Conservation (phyloP, 495 filamentous ascomycete genomes). For the Neurospora pannonica region DNA sequence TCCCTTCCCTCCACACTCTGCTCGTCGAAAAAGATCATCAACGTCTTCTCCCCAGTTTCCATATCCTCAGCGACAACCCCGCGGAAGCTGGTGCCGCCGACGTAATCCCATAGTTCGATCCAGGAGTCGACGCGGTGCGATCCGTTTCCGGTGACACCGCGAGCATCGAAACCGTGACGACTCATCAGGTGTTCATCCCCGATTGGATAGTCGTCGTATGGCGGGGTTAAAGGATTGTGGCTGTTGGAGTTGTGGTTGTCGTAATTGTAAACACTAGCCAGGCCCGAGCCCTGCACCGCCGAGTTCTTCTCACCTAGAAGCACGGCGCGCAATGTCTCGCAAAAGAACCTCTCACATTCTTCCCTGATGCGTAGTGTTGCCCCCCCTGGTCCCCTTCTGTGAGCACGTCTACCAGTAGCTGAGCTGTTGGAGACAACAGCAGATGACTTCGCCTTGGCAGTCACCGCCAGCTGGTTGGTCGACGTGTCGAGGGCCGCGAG, state of each 20-base stretch:
- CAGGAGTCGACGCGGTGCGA: conserved; percentile 32
- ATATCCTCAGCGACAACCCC: conserved; percentile 63
- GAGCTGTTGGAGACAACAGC: conserved; percentile 17
- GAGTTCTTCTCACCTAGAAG: conserved; percentile 90
- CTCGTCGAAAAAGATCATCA: conserved; percentile 84
- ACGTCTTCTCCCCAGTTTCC: conserved; percentile 47
- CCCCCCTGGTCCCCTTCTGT: conserved; percentile 59
- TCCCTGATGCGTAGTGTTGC: conserved; percentile 90
- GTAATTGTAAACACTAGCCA: conserved; percentile 55
- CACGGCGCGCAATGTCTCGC: conserved; percentile 79
- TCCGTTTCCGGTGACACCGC: conserved; percentile 2
- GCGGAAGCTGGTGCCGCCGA: conserved; percentile 68
- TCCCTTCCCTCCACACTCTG: conserved; percentile 52
- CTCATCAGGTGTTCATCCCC: conserved; percentile 11
- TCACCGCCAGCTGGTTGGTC: conserved; percentile 51
- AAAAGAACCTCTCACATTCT: conserved; percentile 99
- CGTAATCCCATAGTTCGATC: conserved; percentile 87
- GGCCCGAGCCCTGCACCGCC: conserved; percentile 60
- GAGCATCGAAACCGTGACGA: background rate
- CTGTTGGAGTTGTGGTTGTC: conserved; percentile 12
- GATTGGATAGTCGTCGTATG: conserved; percentile 26
- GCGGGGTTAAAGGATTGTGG: conserved; percentile 23
- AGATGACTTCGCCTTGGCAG: conserved; percentile 35
- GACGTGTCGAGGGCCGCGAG: conserved; percentile 51
- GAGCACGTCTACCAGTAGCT: conserved; percentile 3